Conservation (phyloP, 495 filamentous ascomycete species). For the Aspergillus campestris region DNA sequence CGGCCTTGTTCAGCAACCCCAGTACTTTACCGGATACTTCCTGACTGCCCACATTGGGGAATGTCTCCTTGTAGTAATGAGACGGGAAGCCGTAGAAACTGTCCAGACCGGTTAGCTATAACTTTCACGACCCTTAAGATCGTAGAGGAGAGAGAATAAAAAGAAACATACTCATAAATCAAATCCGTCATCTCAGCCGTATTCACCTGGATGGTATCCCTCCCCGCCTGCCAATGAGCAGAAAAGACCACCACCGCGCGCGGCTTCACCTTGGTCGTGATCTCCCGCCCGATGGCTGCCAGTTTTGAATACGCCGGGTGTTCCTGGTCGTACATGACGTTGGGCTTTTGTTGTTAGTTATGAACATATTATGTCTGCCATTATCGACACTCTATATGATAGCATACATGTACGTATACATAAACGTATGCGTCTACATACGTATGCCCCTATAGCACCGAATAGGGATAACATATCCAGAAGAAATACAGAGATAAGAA, state of each 20-base stretch:
- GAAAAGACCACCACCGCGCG: constrained; percentile 80
- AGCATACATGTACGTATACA: neutral
- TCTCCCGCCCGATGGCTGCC: constrained; percentile 62
- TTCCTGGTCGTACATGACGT: constrained; percentile 60
- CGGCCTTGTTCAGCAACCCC: constrained; percentile 44
- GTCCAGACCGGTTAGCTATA: constrained; percentile 5
- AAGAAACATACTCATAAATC: constrained; percentile 65
- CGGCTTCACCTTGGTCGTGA: constrained; percentile 71
- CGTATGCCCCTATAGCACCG: neutral
- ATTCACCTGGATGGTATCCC: constrained; percentile 60
- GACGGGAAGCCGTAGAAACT: constrained; percentile 74
- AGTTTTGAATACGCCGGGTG: constrained; percentile 72
- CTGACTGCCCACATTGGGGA: constrained; percentile 58
- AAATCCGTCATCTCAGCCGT: constrained; percentile 58
- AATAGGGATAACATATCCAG: neutral
- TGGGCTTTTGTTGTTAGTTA: constrained; percentile 41
- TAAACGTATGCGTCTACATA: too few species aligned
- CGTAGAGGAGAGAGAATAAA: neutral
- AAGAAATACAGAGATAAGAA: neutral
- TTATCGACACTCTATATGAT: neutral
- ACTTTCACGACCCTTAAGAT: neutral
- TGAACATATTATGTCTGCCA: neutral
- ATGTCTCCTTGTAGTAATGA: constrained; percentile 53
- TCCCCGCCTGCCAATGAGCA: constrained; percentile 70
- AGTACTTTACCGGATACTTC: constrained; percentile 61